Conservation (phyloP, 2,329 filamentous ascomycete genomes). For the Fusarium pseudoanthophilum region DNA sequence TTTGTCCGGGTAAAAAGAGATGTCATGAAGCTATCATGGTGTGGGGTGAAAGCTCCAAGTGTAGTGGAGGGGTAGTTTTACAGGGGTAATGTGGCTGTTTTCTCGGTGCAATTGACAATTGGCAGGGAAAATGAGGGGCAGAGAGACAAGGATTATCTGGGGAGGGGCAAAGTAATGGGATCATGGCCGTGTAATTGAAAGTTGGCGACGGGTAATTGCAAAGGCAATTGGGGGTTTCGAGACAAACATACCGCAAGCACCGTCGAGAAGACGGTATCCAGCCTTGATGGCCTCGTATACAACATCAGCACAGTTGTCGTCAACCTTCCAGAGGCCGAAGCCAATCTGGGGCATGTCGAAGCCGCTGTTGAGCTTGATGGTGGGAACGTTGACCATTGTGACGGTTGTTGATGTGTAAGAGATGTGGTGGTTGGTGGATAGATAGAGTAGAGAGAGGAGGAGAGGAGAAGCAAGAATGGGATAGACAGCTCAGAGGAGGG, state of each 20-base stretch:
- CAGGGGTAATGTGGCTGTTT: constrained; percentile 43
- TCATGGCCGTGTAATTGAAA: constrained; percentile 12
- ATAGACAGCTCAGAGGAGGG: constrained; percentile 15
- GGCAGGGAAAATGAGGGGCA: constrained; percentile 27
- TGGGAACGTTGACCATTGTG: constrained; percentile 52
- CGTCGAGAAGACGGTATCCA: constrained; percentile 70
- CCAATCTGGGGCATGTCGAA: constrained; percentile 79
- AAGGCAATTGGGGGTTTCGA: not conserved
- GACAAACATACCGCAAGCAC: constrained; percentile 64
- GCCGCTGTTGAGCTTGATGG: constrained; percentile 72
- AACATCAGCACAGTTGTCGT: constrained; percentile 77
- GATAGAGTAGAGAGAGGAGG: constrained; percentile 4
- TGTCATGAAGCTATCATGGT: constrained; percentile 32
- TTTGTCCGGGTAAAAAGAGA: constrained; percentile 7
- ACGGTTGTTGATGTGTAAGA: constrained; percentile 25
- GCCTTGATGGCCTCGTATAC: constrained; percentile 80
- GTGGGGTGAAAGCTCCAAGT: constrained; percentile 17
- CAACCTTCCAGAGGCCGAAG: constrained; percentile 87
- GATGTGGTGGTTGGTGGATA: not conserved
- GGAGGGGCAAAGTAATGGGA: constrained; percentile 25
- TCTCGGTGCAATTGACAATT: constrained; percentile 44
- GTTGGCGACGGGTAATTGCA: constrained; percentile 6
- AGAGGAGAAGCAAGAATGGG: constrained; percentile 10
- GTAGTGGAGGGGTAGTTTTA: constrained; percentile 36
- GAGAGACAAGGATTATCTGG: constrained; percentile 16